Evolutionary conservation across 2,329 filamentous ascomycete species (phyloP), one percentile per base, ranked within the genome.

Genomic region (Diaporthe eres): DNA sequence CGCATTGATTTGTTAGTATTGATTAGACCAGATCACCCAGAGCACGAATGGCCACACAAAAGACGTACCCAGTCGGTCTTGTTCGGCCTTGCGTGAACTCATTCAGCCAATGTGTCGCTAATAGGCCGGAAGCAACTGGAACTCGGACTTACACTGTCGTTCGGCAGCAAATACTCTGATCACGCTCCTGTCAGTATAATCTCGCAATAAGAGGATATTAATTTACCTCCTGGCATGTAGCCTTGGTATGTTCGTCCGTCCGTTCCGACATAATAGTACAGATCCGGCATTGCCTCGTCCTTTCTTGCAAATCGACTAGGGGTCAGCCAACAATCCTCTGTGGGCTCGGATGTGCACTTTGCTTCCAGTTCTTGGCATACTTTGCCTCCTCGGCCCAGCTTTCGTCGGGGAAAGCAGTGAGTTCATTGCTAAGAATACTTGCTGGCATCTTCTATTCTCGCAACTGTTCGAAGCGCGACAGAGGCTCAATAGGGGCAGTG

Each of bases 201-300:
- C 7, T 9, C 3, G 22, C 19, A 49, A 49, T 49, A 22, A 7
- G 19, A 6, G n/a, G 25, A 25, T 2, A 17, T 15, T 0, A 22
- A 61, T 51, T 19, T 3, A 71, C 67, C 67, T 17, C n/a, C 51
- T 25, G 67, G 67, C 67, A 71, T 71, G 13, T 71, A 71, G 2
- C 49, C 67, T 57, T 71, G 67, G 34, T 71, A 71, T 15, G 67
- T 71, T 31, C 51, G 47, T 9, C 67, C 67, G 31, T 71, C 67
- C 9, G 22, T 53, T 19, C 67, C 67, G 13, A 55, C 47, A 58
- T 71, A 71, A 8, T 37, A 71, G 34, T 57, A 71, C 19, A 71
- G 53, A 19, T 71, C 67, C 9, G 37, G 19, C 8, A 53, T 37
- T 39, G 67, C 37, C 4, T 42, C 51, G 34, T 58, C 67, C 17